Evolutionary conservation across 2,329 filamentous ascomycete genomes (phyloP), one percentile per base, ranked within the genome.

Genomic region (Raffaelea ambrosiae): DNA sequence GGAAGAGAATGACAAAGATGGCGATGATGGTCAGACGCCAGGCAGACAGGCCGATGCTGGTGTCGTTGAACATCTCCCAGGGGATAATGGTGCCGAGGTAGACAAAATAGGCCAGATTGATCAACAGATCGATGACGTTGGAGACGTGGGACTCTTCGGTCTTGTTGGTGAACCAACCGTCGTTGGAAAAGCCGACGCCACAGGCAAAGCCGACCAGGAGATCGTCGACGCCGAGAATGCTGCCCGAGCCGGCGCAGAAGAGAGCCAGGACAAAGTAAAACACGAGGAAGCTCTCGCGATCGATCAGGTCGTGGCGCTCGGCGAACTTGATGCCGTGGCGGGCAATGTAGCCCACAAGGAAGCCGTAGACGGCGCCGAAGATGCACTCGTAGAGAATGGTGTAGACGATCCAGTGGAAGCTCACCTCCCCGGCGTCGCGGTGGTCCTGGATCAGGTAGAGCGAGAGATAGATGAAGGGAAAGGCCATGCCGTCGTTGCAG

Each of bases 401-500:
- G 58, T 84, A 81, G 60, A 90, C 87, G 58, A 97, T 79, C 84
- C 90, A 98, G 66, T 97, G 81, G 53, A 84, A 84, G 16, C 83
- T 78, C 39, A 95, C 86, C 47, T 86, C 66, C 42, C 69, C 67
- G 5, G 85, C 80, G 56, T 85, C 65, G 23, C 80, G 81, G 53
- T 84, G 73, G 63, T 91, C 95, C 55, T 85, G 81, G 55, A 97
- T 87, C 42, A 97, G 77, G 65, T 96, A 97, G 26, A 96, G 72
- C 1, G 87, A 84, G 26, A 98, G 75, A 63, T 98, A 98, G 59
- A 98, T 80, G 65, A 98, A 98, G 1, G 93, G 93, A 61, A 98
- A 98, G 1, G 93, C 93, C 93, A 98, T 98, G 67, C 93, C 93
- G 64, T 98, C 93, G 74, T 98, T 98, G 70, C 93, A 98, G 26